Evolutionary conservation across 1,284 basidiomycete species (phyloP).

Genomic region (Leccinum griseonigrum): DNA sequence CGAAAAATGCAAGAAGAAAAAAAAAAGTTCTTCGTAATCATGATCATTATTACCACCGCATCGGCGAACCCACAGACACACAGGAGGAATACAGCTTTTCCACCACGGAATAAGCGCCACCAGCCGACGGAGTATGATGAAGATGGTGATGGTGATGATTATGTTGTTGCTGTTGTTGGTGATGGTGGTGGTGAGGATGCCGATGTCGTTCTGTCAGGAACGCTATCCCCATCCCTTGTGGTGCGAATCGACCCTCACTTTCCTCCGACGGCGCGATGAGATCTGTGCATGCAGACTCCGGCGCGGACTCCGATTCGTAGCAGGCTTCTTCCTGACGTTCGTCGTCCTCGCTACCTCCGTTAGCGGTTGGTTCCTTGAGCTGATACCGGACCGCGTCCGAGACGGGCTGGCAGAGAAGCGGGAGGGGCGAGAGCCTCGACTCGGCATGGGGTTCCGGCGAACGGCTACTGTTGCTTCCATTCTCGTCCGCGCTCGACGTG

Average conservation of each 20-base stretch:
- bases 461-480: not conserved
- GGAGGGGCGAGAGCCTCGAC: slow-evolving; percentile 28
- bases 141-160: slow-evolving; percentile 4
- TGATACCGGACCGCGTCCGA: slow-evolving; percentile 33
- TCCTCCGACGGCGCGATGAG: slow-evolving; percentile 7
- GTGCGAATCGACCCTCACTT: slow-evolving; percentile 17
- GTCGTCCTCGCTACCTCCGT: not conserved
- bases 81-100: slow-evolving; percentile 17
- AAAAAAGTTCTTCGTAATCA: slow-evolving; percentile 1
- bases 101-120: slow-evolving; percentile 15
- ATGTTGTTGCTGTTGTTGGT: slow-evolving; percentile 2
- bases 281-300: slow-evolving; percentile 22
- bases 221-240: slow-evolving; percentile 8
- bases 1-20: not conserved
- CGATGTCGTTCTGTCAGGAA: slow-evolving; percentile 1
- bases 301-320: slow-evolving; percentile 13
- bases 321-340: slow-evolving; percentile 3
- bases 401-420: slow-evolving; percentile 33
- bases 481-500: slow-evolving; percentile 32
- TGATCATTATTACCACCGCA: slow-evolving; percentile 21
- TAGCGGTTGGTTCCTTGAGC: slow-evolving; percentile 14
- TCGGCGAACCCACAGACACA: slow-evolving; percentile 20
- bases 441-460: not conserved
- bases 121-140: not conserved
- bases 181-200: not conserved